These are phyloP conservation scores for Pleurotus salmoneostramineus DNA, from an alignment of 768 basidiomycete species.

Conservation along the genomic window DNA sequence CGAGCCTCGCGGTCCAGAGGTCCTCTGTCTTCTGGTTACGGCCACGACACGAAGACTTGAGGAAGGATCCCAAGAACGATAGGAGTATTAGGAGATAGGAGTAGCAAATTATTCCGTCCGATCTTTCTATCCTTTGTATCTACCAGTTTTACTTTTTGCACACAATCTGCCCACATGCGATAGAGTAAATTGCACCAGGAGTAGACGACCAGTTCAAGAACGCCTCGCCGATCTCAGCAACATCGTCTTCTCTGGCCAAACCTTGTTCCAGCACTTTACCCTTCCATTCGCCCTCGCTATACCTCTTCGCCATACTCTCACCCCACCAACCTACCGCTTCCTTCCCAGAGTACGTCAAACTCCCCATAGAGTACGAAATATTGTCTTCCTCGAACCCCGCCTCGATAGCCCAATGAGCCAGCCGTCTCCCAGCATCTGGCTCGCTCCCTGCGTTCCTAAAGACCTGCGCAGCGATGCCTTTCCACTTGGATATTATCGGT, in stretches of 20 bases:
- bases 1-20: too few relatives aligned
- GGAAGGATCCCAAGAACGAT: too few relatives aligned
- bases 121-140: too few relatives aligned
- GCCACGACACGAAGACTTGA: too few relatives aligned
- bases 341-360: not conserved
- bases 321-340: not conserved
- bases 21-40: too few relatives aligned
- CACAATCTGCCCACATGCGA: not conserved
- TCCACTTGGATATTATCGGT: not conserved
- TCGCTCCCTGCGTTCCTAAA: not conserved
- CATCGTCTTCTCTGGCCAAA: not conserved
- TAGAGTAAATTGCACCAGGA: not conserved
- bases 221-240: not conserved
- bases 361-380: constrained; percentile 1
- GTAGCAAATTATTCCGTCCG: too few relatives aligned
- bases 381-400: not conserved
- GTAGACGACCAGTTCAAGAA: not conserved
- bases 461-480: not conserved
- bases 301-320: not conserved
- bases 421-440: not conserved
- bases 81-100: too few relatives aligned
- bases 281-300: not conserved
- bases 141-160: not conserved
- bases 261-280: not conserved
- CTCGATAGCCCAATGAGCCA: not conserved